Evolutionary conservation across 768 basidiomycete genomes (phyloP), one percentile per base, ranked within the genome.

Genomic region (Mycena rebaudengoi): DNA sequence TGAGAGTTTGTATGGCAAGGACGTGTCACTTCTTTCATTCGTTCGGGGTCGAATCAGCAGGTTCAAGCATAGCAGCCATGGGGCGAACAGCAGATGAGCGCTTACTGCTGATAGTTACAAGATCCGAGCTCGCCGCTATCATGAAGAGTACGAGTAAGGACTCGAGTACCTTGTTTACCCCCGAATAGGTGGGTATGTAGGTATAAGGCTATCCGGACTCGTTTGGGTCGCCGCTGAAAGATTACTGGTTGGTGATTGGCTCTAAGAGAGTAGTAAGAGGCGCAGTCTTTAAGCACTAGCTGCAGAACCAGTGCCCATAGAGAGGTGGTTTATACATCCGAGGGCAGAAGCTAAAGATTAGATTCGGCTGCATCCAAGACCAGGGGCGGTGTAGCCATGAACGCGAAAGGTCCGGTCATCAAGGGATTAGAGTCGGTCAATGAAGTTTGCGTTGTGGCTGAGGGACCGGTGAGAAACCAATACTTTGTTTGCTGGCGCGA

Each of bases 231-330:
- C 60, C 52, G 60, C 29, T 53, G 26, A 23, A 23, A 13, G 21
- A 26, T 52, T 26, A 37, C 43, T 60, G 40, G 45, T 16, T 21
- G 54, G 30, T 50, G 39, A 55, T 63, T 50, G 32, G 26, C 30
- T 56, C 56, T 43, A 55, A 49, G 40, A 51, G 41, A 63, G 48
- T n/a, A n/a, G n/a, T 56, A 63, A 63, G 62, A 51, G 62, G 54
- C 62, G 48, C 28, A 50, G 45, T 28, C 52, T 62, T 54, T 39
- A 41, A 33, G 29, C 45, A 25, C 20, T 45, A 11, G 35, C 18
- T 25, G 29, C 8, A 10, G 25, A 33, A 41, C 16, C 32, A 33
- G 60, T 46, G 51, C 41, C 21, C 25, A 41, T 48, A 55, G 44
- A 30, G 33, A 39, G 29, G 35, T 18, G 35, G n/a, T n/a, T n/a